phyloP scores from a whole-genome alignment of 495 filamentous ascomycete species.

The Penicillium robsamsonii region DNA sequence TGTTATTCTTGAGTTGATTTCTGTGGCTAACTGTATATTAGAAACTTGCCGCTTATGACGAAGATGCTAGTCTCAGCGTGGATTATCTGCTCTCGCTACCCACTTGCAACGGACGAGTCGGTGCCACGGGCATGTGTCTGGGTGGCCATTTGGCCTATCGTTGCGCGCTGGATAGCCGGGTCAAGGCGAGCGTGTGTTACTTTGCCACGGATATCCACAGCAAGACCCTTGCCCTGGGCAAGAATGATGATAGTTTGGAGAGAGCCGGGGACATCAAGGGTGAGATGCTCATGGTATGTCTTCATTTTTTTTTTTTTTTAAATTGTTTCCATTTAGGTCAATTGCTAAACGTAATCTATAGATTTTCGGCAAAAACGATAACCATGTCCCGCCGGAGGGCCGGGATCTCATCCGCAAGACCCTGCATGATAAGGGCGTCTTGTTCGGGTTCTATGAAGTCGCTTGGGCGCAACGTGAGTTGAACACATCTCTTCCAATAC shows the following conservation, averaged over 20 bases:
- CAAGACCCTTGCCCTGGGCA: constrained; percentile 66
- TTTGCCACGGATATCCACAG: constrained; percentile 92
- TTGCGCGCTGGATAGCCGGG: constrained; percentile 73
- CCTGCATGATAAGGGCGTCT: constrained; percentile 69
- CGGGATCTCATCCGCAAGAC: constrained; percentile 84
- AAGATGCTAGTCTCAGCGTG: constrained; percentile 74
- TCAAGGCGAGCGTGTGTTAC: constrained; percentile 78
- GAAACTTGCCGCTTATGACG: constrained; percentile 87
- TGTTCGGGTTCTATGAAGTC: constrained; percentile 83
- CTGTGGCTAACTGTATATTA: constrained; percentile 27
- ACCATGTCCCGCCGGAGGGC: constrained; percentile 81
- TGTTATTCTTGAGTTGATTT: background rate
- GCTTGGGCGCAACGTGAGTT: constrained; percentile 83
- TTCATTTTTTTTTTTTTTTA: background rate
- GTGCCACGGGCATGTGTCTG: constrained; percentile 92
- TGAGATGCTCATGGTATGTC: constrained; percentile 65
- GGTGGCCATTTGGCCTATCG: constrained; percentile 88
- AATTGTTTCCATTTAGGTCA: constrained; percentile 4
- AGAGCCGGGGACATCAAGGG: constrained; percentile 72
- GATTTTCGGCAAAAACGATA: constrained; percentile 87
- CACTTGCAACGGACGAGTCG: constrained; percentile 83
- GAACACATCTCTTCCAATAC: background rate
- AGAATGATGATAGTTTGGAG: constrained; percentile 63
- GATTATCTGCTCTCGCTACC: constrained; percentile 68
- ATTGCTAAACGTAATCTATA: constrained; percentile 13